A percentile compares a stretch with the other conserved stretches of the same genome.
These are phyloP conservation scores for Exophiala xenobiotica DNA, from an alignment of 2,329 filamentous ascomycete species.

Conservation along the genomic window DNA sequence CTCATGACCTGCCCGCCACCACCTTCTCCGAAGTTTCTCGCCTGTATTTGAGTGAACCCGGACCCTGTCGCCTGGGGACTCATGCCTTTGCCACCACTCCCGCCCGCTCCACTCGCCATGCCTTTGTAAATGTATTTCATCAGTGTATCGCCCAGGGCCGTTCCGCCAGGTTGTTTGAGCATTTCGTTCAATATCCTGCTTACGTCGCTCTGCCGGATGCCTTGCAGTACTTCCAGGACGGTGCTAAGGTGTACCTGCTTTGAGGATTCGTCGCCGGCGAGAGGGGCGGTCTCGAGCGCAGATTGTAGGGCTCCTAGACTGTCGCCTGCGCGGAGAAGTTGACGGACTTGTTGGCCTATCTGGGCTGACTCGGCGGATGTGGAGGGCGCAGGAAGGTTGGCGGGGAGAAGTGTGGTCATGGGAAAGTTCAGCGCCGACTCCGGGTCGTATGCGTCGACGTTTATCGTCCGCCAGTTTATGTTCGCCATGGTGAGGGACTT, in stretches of 20 bases:
- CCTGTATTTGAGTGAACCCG: conserved; percentile 73
- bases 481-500: conserved; percentile 39
- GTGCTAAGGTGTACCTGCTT: conserved; percentile 84
- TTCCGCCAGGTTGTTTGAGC: conserved; percentile 73
- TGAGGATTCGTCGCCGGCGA: conserved; percentile 56
- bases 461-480: conserved; percentile 79
- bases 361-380: conserved; percentile 75
- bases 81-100: conserved; percentile 23
- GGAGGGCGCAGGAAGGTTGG: conserved; percentile 65
- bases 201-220: conserved; percentile 96
- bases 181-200: conserved; percentile 80
- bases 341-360: conserved; percentile 76
- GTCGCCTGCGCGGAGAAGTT: conserved; percentile 83
- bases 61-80: conserved; percentile 71
- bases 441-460: conserved; percentile 87
- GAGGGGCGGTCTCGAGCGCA: conserved; percentile 78
- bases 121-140: conserved; percentile 88
- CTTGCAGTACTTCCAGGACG: conserved; percentile 89
- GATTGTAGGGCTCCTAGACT: conserved; percentile 80
- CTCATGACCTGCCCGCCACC: conserved; percentile 90
- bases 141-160: conserved; percentile 83
- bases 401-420: conserved; percentile 75
- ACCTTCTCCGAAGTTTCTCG: conserved; percentile 57
- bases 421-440: conserved; percentile 93
- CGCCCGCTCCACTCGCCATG: conserved; percentile 27